Evolutionary conservation across 2,329 filamentous ascomycete species (phyloP).

Genomic region (Cladorrhinum sp.): DNA sequence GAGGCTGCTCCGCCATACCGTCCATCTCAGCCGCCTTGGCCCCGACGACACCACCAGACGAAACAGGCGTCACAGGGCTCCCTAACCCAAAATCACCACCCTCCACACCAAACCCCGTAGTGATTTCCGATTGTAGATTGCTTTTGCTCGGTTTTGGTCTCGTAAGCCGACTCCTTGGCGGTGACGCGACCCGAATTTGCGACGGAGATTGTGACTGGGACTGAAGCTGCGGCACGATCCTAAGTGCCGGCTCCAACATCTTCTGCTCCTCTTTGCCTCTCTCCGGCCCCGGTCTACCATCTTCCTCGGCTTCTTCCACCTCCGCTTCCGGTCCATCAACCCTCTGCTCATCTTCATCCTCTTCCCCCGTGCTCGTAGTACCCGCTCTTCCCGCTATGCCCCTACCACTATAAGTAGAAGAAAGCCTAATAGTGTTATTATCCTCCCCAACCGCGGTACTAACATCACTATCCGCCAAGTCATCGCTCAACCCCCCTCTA

Average conservation of each 20-base stretch:
- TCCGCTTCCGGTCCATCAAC: background rate
- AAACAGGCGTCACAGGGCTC: conserved; percentile 6
- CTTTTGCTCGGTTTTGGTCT: conserved; percentile 1
- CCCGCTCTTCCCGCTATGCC: background rate
- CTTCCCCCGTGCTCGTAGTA: background rate
- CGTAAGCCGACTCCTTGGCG: background rate
- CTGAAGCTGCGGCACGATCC: background rate
- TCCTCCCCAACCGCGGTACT: conserved; percentile 26
- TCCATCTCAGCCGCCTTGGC: background rate
- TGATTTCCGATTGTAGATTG: background rate
- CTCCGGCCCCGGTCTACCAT: background rate
- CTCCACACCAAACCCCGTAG: background rate
- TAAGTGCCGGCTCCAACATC: background rate
- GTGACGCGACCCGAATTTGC: background rate
- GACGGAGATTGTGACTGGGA: background rate
- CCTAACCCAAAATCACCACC: background rate
- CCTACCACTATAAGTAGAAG: background rate
- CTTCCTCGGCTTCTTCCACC: background rate
- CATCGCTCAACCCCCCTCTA: background rate
- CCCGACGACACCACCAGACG: background rate
- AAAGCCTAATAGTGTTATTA: conserved; percentile 12
- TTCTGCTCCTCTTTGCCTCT: background rate
- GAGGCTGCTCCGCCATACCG: background rate
- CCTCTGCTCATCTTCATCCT: background rate
- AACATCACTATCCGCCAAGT: conserved; percentile 30